These are phyloP conservation scores for Phytophthora meadii DNA, from an alignment of 352 stramenopile species.

Conservation along the genomic window DNA sequence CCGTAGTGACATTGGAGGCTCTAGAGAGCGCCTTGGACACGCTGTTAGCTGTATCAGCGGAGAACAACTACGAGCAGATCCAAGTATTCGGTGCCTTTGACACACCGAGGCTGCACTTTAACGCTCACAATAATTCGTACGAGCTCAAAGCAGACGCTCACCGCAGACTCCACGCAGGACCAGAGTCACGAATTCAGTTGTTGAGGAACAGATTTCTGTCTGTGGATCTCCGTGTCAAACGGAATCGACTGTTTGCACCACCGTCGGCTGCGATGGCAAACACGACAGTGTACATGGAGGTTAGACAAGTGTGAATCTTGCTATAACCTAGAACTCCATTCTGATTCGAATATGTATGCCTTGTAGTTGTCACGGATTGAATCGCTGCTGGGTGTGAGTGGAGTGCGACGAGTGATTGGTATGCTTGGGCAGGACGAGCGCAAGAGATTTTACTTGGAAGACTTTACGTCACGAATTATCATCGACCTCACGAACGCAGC, in stretches of 20 bases:
- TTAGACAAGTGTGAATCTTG: background rate
- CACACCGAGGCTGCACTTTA: slow-evolving; percentile 70
- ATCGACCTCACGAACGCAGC: slow-evolving; percentile 77
- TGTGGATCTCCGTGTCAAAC: slow-evolving; percentile 77
- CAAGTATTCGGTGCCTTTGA: slow-evolving; percentile 88
- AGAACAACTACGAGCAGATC: slow-evolving; percentile 86
- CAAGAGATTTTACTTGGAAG: slow-evolving; percentile 80
- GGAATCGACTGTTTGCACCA: slow-evolving; percentile 84
- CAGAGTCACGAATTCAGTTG: slow-evolving; percentile 68
- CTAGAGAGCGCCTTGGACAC: slow-evolving; percentile 86
- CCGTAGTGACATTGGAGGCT: slow-evolving; percentile 83
- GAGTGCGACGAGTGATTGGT: slow-evolving; percentile 80
- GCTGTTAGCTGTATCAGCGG: slow-evolving; percentile 75
- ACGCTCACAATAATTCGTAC: slow-evolving; percentile 70
- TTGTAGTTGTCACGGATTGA: slow-evolving; percentile 85
- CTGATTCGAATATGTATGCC: background rate
- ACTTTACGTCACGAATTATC: slow-evolving; percentile 84
- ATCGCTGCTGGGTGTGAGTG: slow-evolving; percentile 82
- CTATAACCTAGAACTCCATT: background rate
- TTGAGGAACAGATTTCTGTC: slow-evolving; percentile 74
- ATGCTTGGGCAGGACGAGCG: slow-evolving; percentile 89
- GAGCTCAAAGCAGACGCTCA: slow-evolving; percentile 70
- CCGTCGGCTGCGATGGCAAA: slow-evolving; percentile 64
- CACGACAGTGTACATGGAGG: slow-evolving; percentile 68
- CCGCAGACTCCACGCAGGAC: slow-evolving; percentile 61